Conservation (phyloP, 1,284 basidiomycete species). For the Cryptococcus depauperatus region DNA sequence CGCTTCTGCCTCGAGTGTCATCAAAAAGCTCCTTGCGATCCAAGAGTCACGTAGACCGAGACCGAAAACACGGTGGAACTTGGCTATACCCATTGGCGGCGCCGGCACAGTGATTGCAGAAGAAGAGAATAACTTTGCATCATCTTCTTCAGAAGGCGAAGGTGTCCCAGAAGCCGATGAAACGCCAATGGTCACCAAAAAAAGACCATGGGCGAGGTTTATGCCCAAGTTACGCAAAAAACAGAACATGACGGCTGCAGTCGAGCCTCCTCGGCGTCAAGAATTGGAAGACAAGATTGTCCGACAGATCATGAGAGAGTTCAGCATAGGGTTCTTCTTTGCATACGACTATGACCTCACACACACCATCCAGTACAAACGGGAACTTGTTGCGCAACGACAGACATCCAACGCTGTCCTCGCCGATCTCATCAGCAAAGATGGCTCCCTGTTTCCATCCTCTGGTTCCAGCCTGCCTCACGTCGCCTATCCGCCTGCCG, state of each 20-base stretch:
- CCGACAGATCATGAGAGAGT: conserved; percentile 39
- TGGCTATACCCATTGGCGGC: conserved; percentile 7
- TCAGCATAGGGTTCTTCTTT: conserved; percentile 45
- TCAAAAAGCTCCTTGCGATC: conserved; percentile 17
- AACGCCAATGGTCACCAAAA: conserved; percentile 14
- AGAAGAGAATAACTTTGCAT: conserved; percentile 1
- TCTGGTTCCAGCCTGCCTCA: conserved; percentile 5
- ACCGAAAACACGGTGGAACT: conserved; percentile 14
- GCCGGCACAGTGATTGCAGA: conserved; percentile 2
- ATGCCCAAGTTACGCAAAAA: conserved; percentile 22
- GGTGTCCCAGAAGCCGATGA: conserved; percentile 34
- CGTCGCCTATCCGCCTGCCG: not conserved
- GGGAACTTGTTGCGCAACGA: conserved; percentile 29
- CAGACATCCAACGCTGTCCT: conserved; percentile 19
- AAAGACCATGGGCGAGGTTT: conserved; percentile 22
- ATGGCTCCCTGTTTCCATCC: conserved; percentile 13
- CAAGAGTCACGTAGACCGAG: conserved; percentile 18
- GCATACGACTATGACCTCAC: conserved; percentile 50
- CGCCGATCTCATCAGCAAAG: conserved; percentile 21
- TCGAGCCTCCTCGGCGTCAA: conserved; percentile 32
- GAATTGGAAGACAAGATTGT: conserved; percentile 45
- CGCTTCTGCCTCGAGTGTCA: conserved; percentile 19
- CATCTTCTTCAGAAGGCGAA: conserved; percentile 3
- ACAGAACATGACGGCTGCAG: conserved; percentile 13
- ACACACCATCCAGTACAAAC: conserved; percentile 47